Base-by-base conservation (phyloP, 2,329 filamentous ascomycete genomes). In the Elsinoe batatas region DNA sequence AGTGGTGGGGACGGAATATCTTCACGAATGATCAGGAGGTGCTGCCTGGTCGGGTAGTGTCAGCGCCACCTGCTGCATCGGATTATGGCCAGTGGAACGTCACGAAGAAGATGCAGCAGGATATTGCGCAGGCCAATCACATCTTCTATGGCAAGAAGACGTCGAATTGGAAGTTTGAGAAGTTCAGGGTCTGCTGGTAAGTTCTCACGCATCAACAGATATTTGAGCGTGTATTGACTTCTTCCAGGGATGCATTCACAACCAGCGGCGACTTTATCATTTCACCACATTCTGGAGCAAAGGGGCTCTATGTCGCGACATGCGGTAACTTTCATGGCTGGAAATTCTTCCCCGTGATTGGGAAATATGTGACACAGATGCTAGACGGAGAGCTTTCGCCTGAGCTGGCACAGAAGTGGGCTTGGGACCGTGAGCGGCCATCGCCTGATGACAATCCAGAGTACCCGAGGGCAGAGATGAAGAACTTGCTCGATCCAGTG, bases 101-200 rank as follows among this genome's bases (percentile, higher is more conserved):
- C 62, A 65, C 82, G 0, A 69, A 68, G 1, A 67, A 69, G 17
- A 71, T 85, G 8, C 79, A 81, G 64, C 69, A 79, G 40, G 82
- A 85, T 58, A 79, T 85, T 37, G 65, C 73, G n/a, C 69, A 79
- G 43, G 76, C 79, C 2, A 79, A 77, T 56, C 69, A 76, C 44
- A 72, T 79, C 1, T 83, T 82, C 60, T 85, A 83, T 60, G 82
- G 81, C 7, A 73, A 75, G 49, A 76, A 77, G 17, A 76, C 77
- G 32, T 74, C 72, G 11, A 64, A 69, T 42, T 84, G 79, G 80
- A 76, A 79, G 59, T 76, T 82, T 67, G 76, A 77, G 56, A 79
- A 83, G 63, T 77, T 83, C 63, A 76, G 83, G 5, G 80, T 85
- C 57, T 85, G 82, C 75, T 86, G 83, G 82, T 84, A 67, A 67